Base-by-base conservation (phyloP, 805 yeast species). In the Clavispora asparagi region DNA sequence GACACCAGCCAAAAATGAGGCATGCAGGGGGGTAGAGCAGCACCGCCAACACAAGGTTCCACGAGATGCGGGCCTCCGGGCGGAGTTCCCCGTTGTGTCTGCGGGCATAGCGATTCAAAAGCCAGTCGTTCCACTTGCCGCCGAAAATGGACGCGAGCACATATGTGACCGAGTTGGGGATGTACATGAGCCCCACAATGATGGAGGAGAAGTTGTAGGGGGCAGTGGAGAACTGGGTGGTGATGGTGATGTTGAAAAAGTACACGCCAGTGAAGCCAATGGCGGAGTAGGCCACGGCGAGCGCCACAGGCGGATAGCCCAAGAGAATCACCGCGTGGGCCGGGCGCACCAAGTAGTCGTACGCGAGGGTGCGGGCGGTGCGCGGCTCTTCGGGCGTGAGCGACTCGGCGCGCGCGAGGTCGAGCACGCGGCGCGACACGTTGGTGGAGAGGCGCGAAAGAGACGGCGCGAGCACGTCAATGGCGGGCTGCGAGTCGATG, bases 151-250 rank as follows among this genome's bases (percentile, higher is more conserved):
- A 83, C 0, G 95, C 92, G 40, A 83, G 54, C 32, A 88, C 64
- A 58, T 87, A 88, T 0, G 91, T 79, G 25, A 87, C 77, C 0
- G 95, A 87, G 62, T 88, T 88, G 32, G 96, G 96, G 30, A 88
- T 81, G 66, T 87, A 88, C 46, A 86, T 73, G 26, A 88, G 70
- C 30, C 96, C 96, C 41, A 84, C 76, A 46, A 82, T 72, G 41
- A 87, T 64, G 0, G 86, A 65, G 30, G 71, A 67, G 71, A 85
- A 89, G 56, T 81, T 78, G 63, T 88, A 88, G 4, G 96, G 96
- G 0, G 67, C 63, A 17, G 74, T 57, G 0, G 86, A 68, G 62
- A 81, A 88, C 43, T 73, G 74, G 56, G 78, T 76, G 40, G 91
- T 75, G 38, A 89, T 69, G 4, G 92, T 75, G 78, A 87, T 74